A percentile compares a stretch with the other conserved stretches of the same genome.
These are phyloP conservation scores for Xylaria palmicola DNA, from an alignment of 495 filamentous ascomycete genomes.

Conservation along the genomic window DNA sequence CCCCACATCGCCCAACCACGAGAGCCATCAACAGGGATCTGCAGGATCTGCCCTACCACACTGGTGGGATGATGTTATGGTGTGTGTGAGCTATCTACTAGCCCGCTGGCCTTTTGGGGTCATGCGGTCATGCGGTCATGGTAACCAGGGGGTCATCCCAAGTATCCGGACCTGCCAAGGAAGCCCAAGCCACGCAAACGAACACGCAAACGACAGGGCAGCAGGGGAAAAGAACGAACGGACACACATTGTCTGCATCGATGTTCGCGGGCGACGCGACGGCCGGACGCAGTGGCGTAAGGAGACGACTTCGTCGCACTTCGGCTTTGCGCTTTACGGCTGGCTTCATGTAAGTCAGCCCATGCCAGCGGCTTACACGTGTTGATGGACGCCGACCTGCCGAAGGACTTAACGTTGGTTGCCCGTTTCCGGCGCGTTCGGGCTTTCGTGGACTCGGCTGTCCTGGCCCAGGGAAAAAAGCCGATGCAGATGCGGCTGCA, in stretches of 20 bases:
- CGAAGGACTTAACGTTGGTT: too few species aligned
- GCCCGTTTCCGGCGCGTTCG: not conserved
- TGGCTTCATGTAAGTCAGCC: too few species aligned
- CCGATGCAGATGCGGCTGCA: not conserved
- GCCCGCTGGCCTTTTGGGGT: conserved; percentile 1
- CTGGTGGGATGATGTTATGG: conserved; percentile 30
- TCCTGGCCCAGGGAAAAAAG: not conserved
- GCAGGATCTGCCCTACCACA: conserved; percentile 26
- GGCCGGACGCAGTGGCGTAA: too few species aligned
- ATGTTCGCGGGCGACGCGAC: too few species aligned
- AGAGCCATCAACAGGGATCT: conserved; percentile 22
- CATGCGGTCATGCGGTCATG: conserved; percentile 17
- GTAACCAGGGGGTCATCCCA: conserved; percentile 7
- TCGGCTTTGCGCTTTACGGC: too few species aligned
- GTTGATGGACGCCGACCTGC: too few species aligned
- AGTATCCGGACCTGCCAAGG: conserved; percentile 9
- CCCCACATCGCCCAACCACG: conserved; percentile 23
- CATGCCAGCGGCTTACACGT: too few species aligned
- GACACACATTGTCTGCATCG: too few species aligned
- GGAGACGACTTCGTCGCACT: too few species aligned
- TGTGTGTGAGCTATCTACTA: conserved; percentile 9
- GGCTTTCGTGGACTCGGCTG: not conserved
- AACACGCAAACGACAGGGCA: not conserved
- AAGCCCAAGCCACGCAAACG: not conserved
- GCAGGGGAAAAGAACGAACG: too few species aligned